phyloP scores from a whole-genome alignment of 2,329 filamentous ascomycete genomes.

The Dactylella cylindrospora region DNA sequence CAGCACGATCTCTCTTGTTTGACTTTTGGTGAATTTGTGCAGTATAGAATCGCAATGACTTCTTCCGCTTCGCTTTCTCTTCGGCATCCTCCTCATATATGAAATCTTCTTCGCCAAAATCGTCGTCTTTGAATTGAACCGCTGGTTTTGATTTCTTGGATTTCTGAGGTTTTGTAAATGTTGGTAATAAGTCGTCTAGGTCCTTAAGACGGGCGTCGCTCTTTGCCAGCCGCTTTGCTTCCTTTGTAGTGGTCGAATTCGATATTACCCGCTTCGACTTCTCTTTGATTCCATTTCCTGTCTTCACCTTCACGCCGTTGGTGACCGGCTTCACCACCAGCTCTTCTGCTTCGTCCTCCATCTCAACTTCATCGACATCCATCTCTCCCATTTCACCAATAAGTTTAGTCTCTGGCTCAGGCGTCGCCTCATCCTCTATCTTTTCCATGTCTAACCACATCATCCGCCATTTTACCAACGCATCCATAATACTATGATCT shows the following conservation, averaged over 20 bases:
- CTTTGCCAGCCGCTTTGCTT: constrained; percentile 40
- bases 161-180: constrained; percentile 18
- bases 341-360: constrained; percentile 51
- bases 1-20: constrained; percentile 75
- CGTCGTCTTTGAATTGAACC: constrained; percentile 64
- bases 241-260: constrained; percentile 54
- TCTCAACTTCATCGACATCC: constrained; percentile 52
- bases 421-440: constrained; percentile 57
- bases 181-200: constrained; percentile 26
- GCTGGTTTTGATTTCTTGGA: constrained; percentile 46
- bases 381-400: constrained; percentile 49
- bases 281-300: constrained; percentile 55
- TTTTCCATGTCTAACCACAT: constrained; percentile 76
- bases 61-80: constrained; percentile 86
- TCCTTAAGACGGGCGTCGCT: constrained; percentile 33
- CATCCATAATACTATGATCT: constrained; percentile 89
- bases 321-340: constrained; percentile 38
- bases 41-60: constrained; percentile 94
- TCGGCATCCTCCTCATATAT: constrained; percentile 76
- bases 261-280: constrained; percentile 57
- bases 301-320: constrained; percentile 3
- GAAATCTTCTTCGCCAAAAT: constrained; percentile 86
- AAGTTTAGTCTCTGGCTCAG: constrained; percentile 14
- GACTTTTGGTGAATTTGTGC: constrained; percentile 95
- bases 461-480: constrained; percentile 73